Base-by-base conservation (phyloP, 345 rosid genomes). In the Pseudoturritis turrita region DNA sequence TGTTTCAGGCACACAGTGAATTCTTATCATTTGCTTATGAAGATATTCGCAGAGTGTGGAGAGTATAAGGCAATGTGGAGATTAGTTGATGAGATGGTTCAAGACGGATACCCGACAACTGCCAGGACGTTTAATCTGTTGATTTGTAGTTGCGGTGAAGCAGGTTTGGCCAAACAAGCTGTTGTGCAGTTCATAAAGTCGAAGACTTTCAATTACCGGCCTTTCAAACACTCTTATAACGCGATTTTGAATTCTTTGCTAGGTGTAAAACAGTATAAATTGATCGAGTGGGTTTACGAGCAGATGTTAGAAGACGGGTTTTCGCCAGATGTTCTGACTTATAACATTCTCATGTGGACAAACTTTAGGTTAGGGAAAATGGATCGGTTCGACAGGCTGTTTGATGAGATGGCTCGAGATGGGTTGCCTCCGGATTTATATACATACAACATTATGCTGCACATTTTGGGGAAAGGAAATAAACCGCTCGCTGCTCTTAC, bases 51-150 rank as follows among this genome's bases (percentile, higher is more conserved):
- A 2, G 86, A 85, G 15, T 86, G 95, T 55, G 91, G 84, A 12
- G 96, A 89, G 82, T 88, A 74, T 65, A 87, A 79, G 89, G 91
- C 97, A 60, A 94, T 94, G 92, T 87, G 97, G 96, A 86, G 92
- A 73, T 76, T 91, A 43, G 86, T 83, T 2, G 96, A 91, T 77
- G 97, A 91, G 80, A 94, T 91, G 98, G 79, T 79, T 26, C 81
- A 86, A 70, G 88, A 86, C 7, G 89, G 97, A 2, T 79, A 81
- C 49, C 89, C 87, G 29, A 79, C 84, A 12, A 89, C 98, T 4
- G 96, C 97, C 3, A 82, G 86, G 70, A 94, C 92, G 9, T 89
- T 94, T 76, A 91, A 91, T 73, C 80, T 89, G 46, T 79, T 94
- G 80, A 91, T 94, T n/a, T 83, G 92, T 66, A 78, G 89, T 1